Evolutionary conservation across 2,329 filamentous ascomycete species (phyloP).

Genomic region (Diaporthe aspalathi): DNA sequence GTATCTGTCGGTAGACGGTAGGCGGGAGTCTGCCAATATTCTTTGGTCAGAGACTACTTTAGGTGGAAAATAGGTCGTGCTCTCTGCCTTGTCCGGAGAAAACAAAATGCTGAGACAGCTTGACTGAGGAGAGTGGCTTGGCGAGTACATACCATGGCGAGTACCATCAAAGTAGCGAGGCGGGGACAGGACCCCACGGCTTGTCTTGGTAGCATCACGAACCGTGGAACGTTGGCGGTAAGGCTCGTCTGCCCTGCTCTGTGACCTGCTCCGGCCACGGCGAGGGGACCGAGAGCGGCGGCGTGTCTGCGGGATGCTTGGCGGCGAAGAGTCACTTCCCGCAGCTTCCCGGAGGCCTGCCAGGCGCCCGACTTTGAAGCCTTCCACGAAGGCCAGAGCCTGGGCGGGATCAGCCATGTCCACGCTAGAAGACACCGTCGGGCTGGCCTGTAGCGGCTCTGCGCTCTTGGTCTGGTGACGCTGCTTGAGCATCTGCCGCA

Average conservation of each 20-base stretch:
- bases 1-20: constrained; percentile 30
- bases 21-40: not conserved
- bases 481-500: constrained; percentile 27
- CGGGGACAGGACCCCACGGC: not conserved
- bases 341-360: constrained; percentile 2
- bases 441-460: not conserved
- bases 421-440: not conserved
- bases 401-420: constrained; percentile 38
- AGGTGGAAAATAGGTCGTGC: not conserved
- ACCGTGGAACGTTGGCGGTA: constrained; percentile 24
- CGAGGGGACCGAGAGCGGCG: constrained; percentile 29
- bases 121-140: not conserved
- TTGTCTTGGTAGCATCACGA: not conserved
- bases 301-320: not conserved
- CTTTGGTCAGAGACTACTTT: not conserved
- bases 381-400: constrained; percentile 42
- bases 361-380: constrained; percentile 39
- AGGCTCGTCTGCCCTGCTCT: not conserved
- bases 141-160: constrained; percentile 7
- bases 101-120: not conserved
- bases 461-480: constrained; percentile 16
- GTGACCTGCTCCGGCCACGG: not conserved
- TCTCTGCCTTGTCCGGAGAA: not conserved
- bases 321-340: not conserved
- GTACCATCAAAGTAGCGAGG: constrained; percentile 17